These are phyloP conservation scores for Suillus subalutaceus DNA, from an alignment of 768 basidiomycete species.

Conservation along the genomic window DNA sequence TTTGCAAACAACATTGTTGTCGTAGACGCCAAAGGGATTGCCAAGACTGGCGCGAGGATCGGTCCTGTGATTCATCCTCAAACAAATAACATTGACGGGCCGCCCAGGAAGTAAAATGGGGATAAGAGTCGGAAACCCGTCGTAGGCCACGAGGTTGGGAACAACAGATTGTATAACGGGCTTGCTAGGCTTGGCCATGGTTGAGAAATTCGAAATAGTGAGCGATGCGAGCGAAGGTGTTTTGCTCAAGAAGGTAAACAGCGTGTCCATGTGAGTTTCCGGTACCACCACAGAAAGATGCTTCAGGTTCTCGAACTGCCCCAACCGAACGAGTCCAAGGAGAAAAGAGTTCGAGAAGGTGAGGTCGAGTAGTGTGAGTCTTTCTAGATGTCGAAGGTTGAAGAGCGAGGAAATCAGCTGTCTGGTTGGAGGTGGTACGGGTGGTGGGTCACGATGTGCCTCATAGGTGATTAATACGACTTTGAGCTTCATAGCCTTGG, in stretches of 20 bases:
- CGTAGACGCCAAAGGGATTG: not conserved
- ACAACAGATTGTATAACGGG: not conserved
- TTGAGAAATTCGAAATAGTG: slow-evolving; percentile 1
- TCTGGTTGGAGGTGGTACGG: not conserved
- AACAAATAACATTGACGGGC: not conserved
- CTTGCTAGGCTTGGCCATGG: not conserved
- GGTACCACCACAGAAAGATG: slow-evolving; percentile 1
- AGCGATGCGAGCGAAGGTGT: slow-evolving; percentile 5
- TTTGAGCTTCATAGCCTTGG: not conserved
- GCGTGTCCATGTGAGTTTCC: not conserved
- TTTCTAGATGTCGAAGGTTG: not conserved
- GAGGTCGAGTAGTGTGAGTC: not conserved
- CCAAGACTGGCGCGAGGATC: slow-evolving; percentile 3
- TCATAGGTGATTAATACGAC: not conserved
- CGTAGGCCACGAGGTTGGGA: not conserved
- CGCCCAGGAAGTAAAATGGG: not conserved
- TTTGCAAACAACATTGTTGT: not conserved
- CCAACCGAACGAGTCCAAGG: not conserved
- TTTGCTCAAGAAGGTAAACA: not conserved
- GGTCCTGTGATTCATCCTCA: slow-evolving; percentile 3
- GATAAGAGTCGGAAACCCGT: not conserved
- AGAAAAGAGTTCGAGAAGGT: not conserved
- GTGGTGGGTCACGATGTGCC: not conserved
- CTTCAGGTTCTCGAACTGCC: not conserved
- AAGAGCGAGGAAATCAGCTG: slow-evolving; percentile 1